Base-by-base conservation (phyloP, 768 basidiomycete species). In the Boletus edulis region DNA sequence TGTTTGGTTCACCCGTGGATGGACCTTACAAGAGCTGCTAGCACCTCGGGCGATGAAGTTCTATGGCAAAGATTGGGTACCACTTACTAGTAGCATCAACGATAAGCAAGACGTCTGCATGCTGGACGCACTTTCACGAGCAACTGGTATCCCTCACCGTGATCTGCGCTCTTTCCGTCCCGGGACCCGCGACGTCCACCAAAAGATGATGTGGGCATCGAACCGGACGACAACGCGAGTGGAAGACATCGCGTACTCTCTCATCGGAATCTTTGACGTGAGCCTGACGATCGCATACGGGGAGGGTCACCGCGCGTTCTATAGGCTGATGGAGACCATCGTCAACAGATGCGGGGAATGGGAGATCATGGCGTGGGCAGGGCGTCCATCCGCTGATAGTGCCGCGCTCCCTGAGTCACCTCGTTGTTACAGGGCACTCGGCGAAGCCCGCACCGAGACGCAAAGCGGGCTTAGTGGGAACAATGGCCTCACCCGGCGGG, bases 171-270 rank as follows among this genome's bases (percentile, higher is more conserved):
- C 17, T 18, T 67, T 71, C 61, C 59, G 56, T 17, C 62, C 67
- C 5, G 67, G 71, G 18, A 64, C 55, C 3, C 60, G 57, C 38
- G 43, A 59, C n/a, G 59, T 71, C 10, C 67, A 63, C 42, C 57
- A 62, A 51, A 69, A 57, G 61, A 68, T 73, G 62, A 60, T 62
- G 51, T 73, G 71, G 71, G 72, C 71, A 5, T 66, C 72, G 20
- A 69, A 54, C 7, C 62, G 72, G 53, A 72, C 60, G 13, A 73
- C 71, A 1, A 73, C 72, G 2, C 54, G 67, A 5, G 55, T 70
- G 17, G 71, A 72, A 49, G 71, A 73, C 47, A 60, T 60, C 14
- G 71, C 72, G 1, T 72, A 72, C 49, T 65, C 53, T 35, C 65
- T 73, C 34, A 67, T 72, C 46, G 71, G 71, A 9, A 43, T 73